phyloP scores from a whole-genome alignment of 345 rosid genomes.

The Trapa bicornis region DNA sequence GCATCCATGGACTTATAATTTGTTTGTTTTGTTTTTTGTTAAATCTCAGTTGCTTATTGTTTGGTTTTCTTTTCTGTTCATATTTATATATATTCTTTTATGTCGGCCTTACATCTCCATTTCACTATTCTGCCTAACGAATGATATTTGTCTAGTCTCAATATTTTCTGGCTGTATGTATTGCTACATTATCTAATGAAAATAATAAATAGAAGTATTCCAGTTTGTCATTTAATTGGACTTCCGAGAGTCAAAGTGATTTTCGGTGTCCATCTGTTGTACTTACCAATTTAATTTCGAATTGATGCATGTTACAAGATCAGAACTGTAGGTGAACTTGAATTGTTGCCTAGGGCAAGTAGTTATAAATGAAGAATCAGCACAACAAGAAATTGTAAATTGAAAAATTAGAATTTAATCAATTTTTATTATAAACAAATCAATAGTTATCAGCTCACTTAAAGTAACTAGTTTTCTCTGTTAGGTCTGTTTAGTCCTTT shows the following conservation, averaged over 20 bases:
- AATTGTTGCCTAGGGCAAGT: too few species aligned
- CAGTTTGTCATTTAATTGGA: not conserved
- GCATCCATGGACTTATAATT: not conserved
- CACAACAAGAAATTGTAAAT: too few species aligned
- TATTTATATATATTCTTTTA: too few species aligned
- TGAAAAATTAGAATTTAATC: too few species aligned
- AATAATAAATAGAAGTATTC: not conserved
- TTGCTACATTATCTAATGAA: not conserved
- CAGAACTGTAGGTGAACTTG: not conserved
- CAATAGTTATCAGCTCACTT: not conserved
- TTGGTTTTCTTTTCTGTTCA: not conserved
- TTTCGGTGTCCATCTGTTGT: not conserved
- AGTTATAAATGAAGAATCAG: too few species aligned
- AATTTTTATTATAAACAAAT: not conserved
- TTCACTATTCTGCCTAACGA: too few species aligned
- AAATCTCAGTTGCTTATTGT: not conserved
- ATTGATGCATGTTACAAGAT: not conserved
- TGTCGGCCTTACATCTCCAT: too few species aligned
- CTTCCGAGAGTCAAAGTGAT: not conserved
- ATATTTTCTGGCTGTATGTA: too few species aligned
- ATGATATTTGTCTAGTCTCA: too few species aligned
- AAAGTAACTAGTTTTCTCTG: not conserved
- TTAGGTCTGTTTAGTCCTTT: not conserved
- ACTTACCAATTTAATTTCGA: not conserved
- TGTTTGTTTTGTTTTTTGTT: not conserved